These are phyloP conservation scores for Fraxinus cuspidata DNA, from an alignment of 257 asterid species.

Conservation along the genomic window DNA sequence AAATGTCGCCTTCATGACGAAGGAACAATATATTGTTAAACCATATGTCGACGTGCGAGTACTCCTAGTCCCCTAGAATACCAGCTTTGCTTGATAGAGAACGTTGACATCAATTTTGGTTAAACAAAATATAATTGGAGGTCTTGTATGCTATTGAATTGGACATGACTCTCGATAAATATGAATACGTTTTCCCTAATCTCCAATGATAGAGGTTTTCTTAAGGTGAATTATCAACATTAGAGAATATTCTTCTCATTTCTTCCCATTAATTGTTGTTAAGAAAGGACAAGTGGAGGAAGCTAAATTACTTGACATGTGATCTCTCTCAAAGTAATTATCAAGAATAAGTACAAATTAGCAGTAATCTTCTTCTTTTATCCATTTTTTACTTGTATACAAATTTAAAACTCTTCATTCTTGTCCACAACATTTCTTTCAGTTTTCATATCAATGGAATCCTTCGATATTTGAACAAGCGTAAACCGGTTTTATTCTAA, in stretches of 20 bases:
- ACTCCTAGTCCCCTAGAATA: background rate
- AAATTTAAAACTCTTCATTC: background rate
- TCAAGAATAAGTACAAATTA: conserved; percentile 7
- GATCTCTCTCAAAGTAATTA: background rate
- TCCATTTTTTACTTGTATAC: background rate
- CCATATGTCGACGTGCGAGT: background rate
- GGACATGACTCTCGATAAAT: background rate
- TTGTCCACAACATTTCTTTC: background rate
- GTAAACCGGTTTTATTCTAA: background rate
- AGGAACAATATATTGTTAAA: conserved; percentile 8
- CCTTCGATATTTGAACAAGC: background rate
- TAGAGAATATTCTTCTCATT: background rate
- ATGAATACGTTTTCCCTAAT: background rate
- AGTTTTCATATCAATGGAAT: background rate
- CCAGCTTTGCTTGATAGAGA: conserved; percentile 20
- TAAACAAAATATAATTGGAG: background rate
- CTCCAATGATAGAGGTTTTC: background rate
- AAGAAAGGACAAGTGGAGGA: background rate
- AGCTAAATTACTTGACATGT: background rate
- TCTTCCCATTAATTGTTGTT: background rate
- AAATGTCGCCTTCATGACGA: background rate
- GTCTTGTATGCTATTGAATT: background rate
- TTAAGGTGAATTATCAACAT: background rate
- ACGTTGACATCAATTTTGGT: background rate
- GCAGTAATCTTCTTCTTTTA: background rate